Evolutionary conservation across 169 alveolate species (phyloP).

Genomic region (Fabrea salina): DNA sequence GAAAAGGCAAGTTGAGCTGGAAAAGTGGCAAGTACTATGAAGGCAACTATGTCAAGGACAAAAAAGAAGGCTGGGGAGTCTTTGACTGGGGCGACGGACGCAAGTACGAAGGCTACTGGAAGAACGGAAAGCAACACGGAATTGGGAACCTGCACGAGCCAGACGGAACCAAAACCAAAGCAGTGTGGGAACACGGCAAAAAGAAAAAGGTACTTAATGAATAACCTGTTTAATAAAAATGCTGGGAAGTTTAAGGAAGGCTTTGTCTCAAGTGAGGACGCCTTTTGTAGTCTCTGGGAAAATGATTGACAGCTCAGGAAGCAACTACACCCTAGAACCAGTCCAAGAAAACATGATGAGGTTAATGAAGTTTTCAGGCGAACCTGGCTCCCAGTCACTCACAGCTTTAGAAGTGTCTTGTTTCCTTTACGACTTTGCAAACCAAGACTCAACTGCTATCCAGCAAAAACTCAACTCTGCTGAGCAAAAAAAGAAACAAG

Average conservation of each 20-base stretch:
- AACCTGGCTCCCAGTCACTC: background rate
- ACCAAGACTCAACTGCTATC: background rate
- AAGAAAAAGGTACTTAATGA: too few relatives aligned
- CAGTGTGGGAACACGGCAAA: background rate
- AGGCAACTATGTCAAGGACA: conserved; percentile 64
- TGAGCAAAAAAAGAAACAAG: background rate
- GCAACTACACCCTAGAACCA: background rate
- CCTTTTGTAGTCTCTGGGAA: background rate
- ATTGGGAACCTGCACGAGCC: background rate
- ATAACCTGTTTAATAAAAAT: too few relatives aligned
- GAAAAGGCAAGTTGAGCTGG: conserved; percentile 63
- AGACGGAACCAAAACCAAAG: background rate
- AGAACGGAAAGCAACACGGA: conserved; percentile 36
- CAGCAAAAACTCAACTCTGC: background rate
- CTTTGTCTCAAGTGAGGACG: background rate
- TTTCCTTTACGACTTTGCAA: background rate
- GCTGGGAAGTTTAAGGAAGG: background rate
- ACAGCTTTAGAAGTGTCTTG: conserved; percentile 3
- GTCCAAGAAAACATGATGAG: background rate
- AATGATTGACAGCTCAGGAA: background rate
- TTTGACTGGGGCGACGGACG: conserved; percentile 68
- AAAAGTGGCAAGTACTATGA: conserved; percentile 48
- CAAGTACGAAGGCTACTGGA: conserved; percentile 33
- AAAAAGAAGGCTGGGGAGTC: conserved; percentile 65
- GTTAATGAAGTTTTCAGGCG: background rate